Evolutionary conservation across 208 protist genomes (phyloP).

Genomic region (Trypanosoma congolense): DNA sequence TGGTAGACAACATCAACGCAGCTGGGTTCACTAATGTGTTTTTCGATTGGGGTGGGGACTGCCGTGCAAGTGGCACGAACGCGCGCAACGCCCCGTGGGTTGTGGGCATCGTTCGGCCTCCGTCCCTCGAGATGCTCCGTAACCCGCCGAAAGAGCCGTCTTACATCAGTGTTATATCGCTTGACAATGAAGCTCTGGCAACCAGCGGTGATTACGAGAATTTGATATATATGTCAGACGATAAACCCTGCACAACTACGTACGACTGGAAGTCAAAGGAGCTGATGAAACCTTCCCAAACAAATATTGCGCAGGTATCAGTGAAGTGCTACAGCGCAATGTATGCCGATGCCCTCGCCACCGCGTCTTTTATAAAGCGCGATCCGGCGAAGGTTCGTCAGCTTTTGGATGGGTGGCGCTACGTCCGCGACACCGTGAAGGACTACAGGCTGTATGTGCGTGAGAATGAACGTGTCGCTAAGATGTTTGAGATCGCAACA

Average conservation of each 20-base stretch:
- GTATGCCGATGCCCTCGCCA: constrained; percentile 80
- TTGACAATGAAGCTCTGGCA: constrained; percentile 32
- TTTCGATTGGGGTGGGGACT: constrained; percentile 59
- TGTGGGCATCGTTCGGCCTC: constrained; percentile 34
- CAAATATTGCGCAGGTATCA: constrained; percentile 53
- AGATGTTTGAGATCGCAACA: constrained; percentile 66
- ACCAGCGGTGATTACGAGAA: constrained; percentile 58
- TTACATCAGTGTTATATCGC: constrained; percentile 29
- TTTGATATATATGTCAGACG: constrained; percentile 5
- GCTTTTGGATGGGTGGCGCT: constrained; percentile 58
- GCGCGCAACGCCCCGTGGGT: constrained; percentile 25
- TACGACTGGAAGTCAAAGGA: constrained; percentile 35
- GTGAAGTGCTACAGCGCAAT: constrained; percentile 80
- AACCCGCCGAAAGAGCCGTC: constrained; percentile 9
- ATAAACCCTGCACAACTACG: constrained; percentile 14
- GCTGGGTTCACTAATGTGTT: constrained; percentile 32
- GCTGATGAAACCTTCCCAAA: constrained; percentile 27
- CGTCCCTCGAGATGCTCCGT: constrained; percentile 20
- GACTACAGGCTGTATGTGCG: constrained; percentile 46
- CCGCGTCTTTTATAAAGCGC: constrained; percentile 64
- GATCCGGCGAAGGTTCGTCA: constrained; percentile 43
- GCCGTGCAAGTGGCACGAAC: constrained; percentile 33
- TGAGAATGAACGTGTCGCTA: constrained; percentile 51
- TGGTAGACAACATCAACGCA: constrained; percentile 38
- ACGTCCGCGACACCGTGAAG: constrained; percentile 42